Conservation (phyloP, 495 filamentous ascomycete genomes). For the Apodospora peruviana region DNA sequence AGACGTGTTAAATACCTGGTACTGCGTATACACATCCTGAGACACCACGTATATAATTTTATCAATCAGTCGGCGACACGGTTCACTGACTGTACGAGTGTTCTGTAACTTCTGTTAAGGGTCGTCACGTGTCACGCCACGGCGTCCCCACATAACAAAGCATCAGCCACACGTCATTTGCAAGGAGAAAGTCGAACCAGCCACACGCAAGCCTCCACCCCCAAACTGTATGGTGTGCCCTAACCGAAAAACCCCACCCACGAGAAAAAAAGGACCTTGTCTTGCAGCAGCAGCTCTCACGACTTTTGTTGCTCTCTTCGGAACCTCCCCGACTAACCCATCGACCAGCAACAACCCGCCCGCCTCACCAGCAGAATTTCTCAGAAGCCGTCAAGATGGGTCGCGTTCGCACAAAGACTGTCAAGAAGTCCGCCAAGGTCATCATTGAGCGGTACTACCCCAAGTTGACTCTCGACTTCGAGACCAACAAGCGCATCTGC, state of each 20-base stretch:
- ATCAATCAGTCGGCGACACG: too few relatives aligned
- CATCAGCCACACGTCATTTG: too few relatives aligned
- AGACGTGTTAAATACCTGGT: too few relatives aligned
- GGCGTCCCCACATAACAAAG: too few relatives aligned
- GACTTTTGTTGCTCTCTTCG: background rate
- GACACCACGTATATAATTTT: too few relatives aligned
- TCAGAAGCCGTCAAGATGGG: constrained; percentile 75
- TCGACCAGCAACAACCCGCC: constrained; percentile 1
- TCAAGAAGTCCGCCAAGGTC: constrained; percentile 99
- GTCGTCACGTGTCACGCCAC: too few relatives aligned
- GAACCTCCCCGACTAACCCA: constrained; percentile 4
- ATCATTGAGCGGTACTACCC: constrained; percentile 99
- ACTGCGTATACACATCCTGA: too few relatives aligned
- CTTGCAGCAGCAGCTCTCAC: background rate
- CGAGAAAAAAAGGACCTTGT: background rate
- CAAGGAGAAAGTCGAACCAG: background rate
- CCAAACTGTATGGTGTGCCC: background rate
- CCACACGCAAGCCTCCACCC: background rate
- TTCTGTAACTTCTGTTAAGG: too few relatives aligned
- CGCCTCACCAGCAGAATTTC: constrained; percentile 9
- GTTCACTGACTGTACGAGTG: too few relatives aligned
- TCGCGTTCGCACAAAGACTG: constrained; percentile 97
- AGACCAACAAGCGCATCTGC: constrained; percentile 99
- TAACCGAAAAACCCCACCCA: constrained; percentile 11
- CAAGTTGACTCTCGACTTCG: constrained; percentile 97